phyloP scores from a whole-genome alignment of 148 eudicot genomes.

The Polygonum aviculare region DNA sequence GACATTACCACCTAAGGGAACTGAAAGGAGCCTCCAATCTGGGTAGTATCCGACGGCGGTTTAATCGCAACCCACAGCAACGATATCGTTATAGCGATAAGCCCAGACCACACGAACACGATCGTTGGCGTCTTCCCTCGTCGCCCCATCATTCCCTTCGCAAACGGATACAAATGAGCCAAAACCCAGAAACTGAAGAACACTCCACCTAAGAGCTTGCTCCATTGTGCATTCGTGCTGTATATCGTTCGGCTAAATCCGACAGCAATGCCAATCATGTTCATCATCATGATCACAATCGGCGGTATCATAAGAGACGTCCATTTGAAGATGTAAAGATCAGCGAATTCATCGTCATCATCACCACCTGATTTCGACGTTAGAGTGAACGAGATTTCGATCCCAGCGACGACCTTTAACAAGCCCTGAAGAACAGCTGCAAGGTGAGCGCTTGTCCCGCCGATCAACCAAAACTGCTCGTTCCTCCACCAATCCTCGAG shows the following conservation, averaged over 20 bases:
- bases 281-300: constrained; percentile 68
- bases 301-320: constrained; percentile 90
- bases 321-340: constrained; percentile 76
- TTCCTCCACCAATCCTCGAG: constrained; percentile 98
- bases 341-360: constrained; percentile 81
- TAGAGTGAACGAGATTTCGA: constrained; percentile 79
- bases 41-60: constrained; percentile 49
- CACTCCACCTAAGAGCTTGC: constrained; percentile 77
- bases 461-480: constrained; percentile 94
- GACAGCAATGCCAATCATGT: constrained; percentile 77
- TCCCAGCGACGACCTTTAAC: constrained; percentile 78
- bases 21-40: constrained; percentile 67
- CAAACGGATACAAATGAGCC: constrained; percentile 90
- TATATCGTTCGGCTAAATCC: constrained; percentile 81
- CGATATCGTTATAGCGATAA: constrained; percentile 78
- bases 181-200: constrained; percentile 96
- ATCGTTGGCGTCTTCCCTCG: constrained; percentile 89
- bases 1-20: constrained; percentile 31
- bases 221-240: constrained; percentile 79
- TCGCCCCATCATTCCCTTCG: constrained; percentile 92
- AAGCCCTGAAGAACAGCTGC: constrained; percentile 92
- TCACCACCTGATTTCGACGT: constrained; percentile 71
- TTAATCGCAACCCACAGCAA: constrained; percentile 76
- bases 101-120: constrained; percentile 87
- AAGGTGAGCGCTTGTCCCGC: constrained; percentile 91